These are phyloP conservation scores for Cyclostephanos invisitatus DNA, from an alignment of 108 stramenopile genomes.

Conservation along the genomic window DNA sequence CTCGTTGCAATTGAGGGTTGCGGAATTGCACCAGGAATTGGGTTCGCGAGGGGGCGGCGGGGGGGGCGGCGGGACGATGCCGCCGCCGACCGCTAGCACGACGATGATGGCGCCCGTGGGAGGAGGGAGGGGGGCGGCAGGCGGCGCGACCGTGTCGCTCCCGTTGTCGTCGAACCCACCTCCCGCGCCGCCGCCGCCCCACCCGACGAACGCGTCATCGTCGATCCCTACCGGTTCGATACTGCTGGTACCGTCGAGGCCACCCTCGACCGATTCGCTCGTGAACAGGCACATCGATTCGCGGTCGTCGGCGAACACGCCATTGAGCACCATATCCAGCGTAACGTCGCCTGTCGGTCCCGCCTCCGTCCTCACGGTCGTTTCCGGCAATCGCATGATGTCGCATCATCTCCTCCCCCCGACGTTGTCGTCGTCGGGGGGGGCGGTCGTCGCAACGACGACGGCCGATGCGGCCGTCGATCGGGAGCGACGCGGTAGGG, in stretches of 20 bases:
- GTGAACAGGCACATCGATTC: conserved; percentile 16
- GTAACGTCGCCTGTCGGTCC: background rate
- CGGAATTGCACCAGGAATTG: conserved; percentile 47
- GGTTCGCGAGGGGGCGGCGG: conserved; percentile 16
- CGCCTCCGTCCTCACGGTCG: background rate
- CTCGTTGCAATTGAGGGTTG: conserved; percentile 44
- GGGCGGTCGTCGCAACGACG: background rate
- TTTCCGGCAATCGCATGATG: background rate
- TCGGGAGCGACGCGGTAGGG: conserved; percentile 27
- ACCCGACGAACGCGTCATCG: background rate
- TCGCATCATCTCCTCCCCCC: background rate
- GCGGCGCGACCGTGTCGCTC: conserved; percentile 1
- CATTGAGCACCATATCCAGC: background rate
- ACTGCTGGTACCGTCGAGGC: background rate
- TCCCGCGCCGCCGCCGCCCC: conserved; percentile 8
- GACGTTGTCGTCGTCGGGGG: background rate
- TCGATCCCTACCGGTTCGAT: background rate
- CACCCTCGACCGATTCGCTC: conserved; percentile 3
- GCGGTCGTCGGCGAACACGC: background rate
- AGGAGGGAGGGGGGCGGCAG: too few relatives aligned
- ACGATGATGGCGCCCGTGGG: too few relatives aligned
- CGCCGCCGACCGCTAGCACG: background rate
- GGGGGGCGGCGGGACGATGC: background rate
- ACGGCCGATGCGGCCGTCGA: background rate
- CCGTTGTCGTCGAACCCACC: conserved; percentile 12